phyloP scores from a whole-genome alignment of 2,329 filamentous ascomycete species.

The Coniochaeta hoffmannii region DNA sequence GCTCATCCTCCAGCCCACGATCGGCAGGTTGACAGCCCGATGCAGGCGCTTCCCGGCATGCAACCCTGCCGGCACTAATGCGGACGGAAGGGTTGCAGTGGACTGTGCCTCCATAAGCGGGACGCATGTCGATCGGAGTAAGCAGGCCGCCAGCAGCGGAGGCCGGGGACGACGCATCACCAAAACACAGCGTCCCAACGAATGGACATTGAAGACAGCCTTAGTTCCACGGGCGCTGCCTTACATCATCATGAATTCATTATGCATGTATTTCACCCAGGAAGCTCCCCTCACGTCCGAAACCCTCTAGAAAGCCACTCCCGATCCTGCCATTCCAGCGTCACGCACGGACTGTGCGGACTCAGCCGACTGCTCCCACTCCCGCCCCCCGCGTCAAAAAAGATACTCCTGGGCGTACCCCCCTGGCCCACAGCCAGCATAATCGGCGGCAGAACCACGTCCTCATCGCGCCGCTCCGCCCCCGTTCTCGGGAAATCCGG shows the following conservation, averaged over 20 bases:
- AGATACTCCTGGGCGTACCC: background rate
- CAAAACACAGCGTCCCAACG: no score
- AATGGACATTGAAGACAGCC: no score
- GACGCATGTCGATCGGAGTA: no score
- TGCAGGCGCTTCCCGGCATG: background rate
- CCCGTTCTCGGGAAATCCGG: background rate
- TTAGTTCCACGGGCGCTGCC: no score
- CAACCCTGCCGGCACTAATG: background rate
- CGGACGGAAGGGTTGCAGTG: no score
- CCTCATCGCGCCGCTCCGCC: background rate
- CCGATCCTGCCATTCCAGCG: background rate
- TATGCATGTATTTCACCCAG: no score
- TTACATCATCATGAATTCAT: no score
- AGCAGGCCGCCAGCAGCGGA: no score
- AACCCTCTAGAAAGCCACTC: slow-evolving; percentile 3
- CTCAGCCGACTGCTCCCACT: background rate
- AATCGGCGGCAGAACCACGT: background rate
- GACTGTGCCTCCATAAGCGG: no score
- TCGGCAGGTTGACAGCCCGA: background rate
- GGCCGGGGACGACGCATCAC: no score
- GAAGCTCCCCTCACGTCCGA: background rate
- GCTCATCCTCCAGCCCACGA: no score
- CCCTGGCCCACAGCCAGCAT: background rate
- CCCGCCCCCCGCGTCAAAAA: slow-evolving; percentile 3
- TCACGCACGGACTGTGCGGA: background rate